Evolutionary conservation across 176 grass and related monocot genomes (phyloP), one percentile per base, ranked within the genome.

Genomic region (Bonia amplexicaulis): DNA sequence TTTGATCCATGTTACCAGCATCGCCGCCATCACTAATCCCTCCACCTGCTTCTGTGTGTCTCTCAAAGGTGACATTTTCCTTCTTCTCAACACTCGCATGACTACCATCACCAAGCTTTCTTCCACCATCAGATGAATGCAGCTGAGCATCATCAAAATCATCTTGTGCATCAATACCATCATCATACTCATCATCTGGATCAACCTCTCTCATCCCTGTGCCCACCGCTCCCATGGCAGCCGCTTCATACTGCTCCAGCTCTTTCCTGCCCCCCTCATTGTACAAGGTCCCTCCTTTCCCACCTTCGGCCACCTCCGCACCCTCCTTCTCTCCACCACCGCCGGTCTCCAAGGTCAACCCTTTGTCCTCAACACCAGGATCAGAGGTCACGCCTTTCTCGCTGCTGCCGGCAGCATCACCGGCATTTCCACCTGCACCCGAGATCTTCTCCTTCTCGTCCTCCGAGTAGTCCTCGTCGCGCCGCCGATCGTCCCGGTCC

Each of bases 131-230:
- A 75, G 60, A 79, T 20, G 63, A 54, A 80, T 52, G 85, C 62
- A 64, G 9, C 9, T 83, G 84, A 61, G 80, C 25, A 79, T 94
- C 89, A 41, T 88, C 88, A 15, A 64, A 11, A 16, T 90, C 84
- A 76, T 98, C 93, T 41, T 83, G 85, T 1, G 62, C 41, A 68
- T 94, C 93, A 6, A 94, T 91, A 11, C 91, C 93, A 76, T 99
- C 97, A 26, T 99, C 93, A 89, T 96, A 96, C 83, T 99, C 97
- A 82, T 98, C 96, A 82, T 92, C 91, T 16, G 92, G 91, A 88
- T 96, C 76, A 73, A 91, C 84, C 69, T 96, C 88, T 37, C 22
- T 90, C 66, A 72, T 85, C 77, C 84, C 83, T 10, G 60, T 52
- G 7, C 53, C 72, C 7, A 26, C 6, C 1, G 6, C 80, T 22